Percentiles rank a stretch among this genome's conserved stretches.
Conservation (phyloP, 441 rosid genomes). For the Isatis lusitanica region DNA sequence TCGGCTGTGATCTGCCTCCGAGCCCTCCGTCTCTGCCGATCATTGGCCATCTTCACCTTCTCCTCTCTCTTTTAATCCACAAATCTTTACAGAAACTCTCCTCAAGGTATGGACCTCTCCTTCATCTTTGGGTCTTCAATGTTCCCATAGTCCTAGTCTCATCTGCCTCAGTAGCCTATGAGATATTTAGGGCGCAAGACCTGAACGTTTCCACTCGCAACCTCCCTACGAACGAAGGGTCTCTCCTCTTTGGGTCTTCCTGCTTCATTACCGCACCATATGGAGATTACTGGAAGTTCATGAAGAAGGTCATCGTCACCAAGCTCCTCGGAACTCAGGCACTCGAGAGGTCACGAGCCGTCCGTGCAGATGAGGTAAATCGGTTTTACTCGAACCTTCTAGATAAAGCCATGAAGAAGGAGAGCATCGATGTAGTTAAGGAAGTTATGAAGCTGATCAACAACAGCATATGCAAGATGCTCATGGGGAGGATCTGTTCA, state of each 20-base stretch:
- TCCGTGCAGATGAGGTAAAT: constrained; percentile 35
- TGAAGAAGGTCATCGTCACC: constrained; percentile 42
- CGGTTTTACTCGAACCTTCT: constrained; percentile 6
- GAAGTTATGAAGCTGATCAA: constrained; percentile 24
- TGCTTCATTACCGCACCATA: constrained; percentile 37
- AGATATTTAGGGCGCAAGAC: constrained; percentile 43
- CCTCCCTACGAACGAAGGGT: neutral
- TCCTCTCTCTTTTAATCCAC: constrained; percentile 10
- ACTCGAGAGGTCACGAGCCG: constrained; percentile 26
- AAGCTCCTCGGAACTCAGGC: constrained; percentile 30
- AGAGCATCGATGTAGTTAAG: constrained; percentile 22
- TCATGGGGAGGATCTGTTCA: constrained; percentile 39
- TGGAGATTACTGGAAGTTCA: constrained; percentile 49
- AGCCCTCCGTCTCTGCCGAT: constrained; percentile 30
- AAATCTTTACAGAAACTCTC: constrained; percentile 27
- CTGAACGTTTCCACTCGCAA: constrained; percentile 31
- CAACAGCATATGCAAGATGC: constrained; percentile 27
- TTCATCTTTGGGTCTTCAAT: constrained; percentile 36
- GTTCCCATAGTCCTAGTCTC: constrained; percentile 34
- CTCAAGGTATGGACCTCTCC: constrained; percentile 39
- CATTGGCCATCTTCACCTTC: constrained; percentile 32
- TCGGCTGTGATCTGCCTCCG: constrained; percentile 2
- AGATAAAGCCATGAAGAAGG: neutral
- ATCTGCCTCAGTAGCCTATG: constrained; percentile 35
- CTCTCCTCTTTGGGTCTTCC: constrained; percentile 25